Conservation (phyloP, 805 yeast genomes). For the Wickerhamomyces sydowiorum region DNA sequence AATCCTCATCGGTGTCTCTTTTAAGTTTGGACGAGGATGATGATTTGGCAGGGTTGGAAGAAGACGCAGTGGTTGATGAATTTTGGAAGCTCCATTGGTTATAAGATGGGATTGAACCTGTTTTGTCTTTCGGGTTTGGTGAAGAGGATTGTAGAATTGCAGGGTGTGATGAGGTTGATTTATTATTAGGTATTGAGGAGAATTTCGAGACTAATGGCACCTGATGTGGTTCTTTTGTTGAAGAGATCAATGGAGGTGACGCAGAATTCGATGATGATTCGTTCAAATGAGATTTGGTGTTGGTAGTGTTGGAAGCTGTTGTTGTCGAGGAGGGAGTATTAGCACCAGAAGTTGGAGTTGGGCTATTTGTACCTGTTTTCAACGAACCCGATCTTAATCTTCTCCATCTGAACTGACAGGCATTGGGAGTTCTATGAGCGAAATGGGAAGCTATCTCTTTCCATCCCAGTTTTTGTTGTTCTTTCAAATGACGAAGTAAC, state of each 20-base stretch:
- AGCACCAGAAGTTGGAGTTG: slow-evolving; percentile 9
- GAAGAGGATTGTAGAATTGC: too few species aligned
- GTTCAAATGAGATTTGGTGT: too few species aligned
- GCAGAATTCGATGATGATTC: slow-evolving; percentile 8
- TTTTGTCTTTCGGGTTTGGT: neutral
- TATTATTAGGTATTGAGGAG: neutral
- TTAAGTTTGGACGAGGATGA: neutral
- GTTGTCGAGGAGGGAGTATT: slow-evolving; percentile 11
- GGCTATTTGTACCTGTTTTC: slow-evolving; percentile 15
- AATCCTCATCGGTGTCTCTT: neutral
- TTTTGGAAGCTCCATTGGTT: neutral
- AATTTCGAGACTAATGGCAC: neutral
- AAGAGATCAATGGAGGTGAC: neutral
- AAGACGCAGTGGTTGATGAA: neutral
- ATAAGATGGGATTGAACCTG: neutral
- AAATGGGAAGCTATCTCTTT: slow-evolving; percentile 79
- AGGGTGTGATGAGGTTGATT: neutral
- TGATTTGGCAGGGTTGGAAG: too few species aligned
- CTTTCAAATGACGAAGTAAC: slow-evolving; percentile 68
- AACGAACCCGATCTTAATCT: slow-evolving; percentile 45
- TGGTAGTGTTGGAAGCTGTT: slow-evolving; percentile 7
- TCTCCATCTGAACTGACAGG: slow-evolving; percentile 89
- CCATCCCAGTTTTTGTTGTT: slow-evolving; percentile 83
- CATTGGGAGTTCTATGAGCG: slow-evolving; percentile 78
- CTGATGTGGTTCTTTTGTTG: neutral